A percentile compares a stretch with the other conserved stretches of the same genome.
phyloP scores from a whole-genome alignment of 1,139 yeast genomes.

The Torulaspora globosa region DNA sequence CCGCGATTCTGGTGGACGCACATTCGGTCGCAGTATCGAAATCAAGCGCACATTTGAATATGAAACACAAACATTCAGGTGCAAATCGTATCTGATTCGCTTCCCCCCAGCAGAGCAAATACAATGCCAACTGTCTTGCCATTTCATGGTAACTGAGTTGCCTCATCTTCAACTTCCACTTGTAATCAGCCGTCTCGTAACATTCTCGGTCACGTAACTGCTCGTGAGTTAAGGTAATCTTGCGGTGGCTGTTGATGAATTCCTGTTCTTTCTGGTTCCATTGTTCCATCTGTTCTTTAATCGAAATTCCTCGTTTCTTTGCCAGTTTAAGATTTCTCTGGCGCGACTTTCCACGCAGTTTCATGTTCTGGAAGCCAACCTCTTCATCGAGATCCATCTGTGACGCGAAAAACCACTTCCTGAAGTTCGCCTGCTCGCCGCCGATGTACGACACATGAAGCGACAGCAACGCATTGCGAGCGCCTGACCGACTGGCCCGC shows the following conservation, averaged over 20 bases:
- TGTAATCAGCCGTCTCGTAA: slow-evolving; percentile 50
- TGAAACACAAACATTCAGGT: slow-evolving; percentile 82
- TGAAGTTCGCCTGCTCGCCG: slow-evolving; percentile 61
- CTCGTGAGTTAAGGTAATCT: slow-evolving; percentile 36
- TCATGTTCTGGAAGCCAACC: slow-evolving; percentile 46
- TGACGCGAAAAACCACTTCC: slow-evolving; percentile 74
- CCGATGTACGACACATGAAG: slow-evolving; percentile 72
- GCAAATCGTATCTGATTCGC: slow-evolving; percentile 77
- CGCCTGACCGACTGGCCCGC: slow-evolving; percentile 60
- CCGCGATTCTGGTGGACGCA: slow-evolving; percentile 5
- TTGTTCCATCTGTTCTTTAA: slow-evolving; percentile 32
- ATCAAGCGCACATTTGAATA: slow-evolving; percentile 74
- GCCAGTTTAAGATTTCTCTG: slow-evolving; percentile 38
- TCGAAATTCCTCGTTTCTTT: slow-evolving; percentile 36
- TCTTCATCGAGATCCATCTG: slow-evolving; percentile 62
- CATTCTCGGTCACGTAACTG: slow-evolving; percentile 60
- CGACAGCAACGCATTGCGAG: slow-evolving; percentile 52
- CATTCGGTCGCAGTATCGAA: slow-evolving; percentile 43
- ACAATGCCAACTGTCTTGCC: slow-evolving; percentile 63
- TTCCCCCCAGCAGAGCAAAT: slow-evolving; percentile 82
- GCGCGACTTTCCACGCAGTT: slow-evolving; percentile 37
- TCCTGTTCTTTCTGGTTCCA: slow-evolving; percentile 35
- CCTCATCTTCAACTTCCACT: slow-evolving; percentile 64
- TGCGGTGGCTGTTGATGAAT: slow-evolving; percentile 34
- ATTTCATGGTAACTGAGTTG: slow-evolving; percentile 50